Base-by-base conservation (phyloP, 1,284 basidiomycete genomes). In the Hemileia vastatrix region DNA sequence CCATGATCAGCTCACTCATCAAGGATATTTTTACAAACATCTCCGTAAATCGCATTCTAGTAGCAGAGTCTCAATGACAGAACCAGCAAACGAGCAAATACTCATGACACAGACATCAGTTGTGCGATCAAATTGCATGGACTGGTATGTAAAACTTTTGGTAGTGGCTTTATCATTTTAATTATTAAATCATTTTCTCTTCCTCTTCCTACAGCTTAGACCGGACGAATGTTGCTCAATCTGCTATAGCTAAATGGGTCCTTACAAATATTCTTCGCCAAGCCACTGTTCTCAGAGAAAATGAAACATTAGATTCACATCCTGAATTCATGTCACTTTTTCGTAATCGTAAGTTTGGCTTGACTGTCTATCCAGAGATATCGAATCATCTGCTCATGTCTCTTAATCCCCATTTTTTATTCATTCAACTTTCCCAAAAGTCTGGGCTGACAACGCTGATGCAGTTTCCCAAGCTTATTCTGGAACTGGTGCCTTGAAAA, bases 371-470 rank as follows among this genome's bases (percentile, higher is more conserved):
- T 21, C 48, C 5, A 49, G 15, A 40, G 40, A 6, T 19, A 44
- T 43, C 59, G 54, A 31, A 50, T 36, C 19, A 23, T 24, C n/a
- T 44, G 21, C 57, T 53, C 21, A 19, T 19, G 13, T 67, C 44
- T 19, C 40, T 27, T 49, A 21, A 49, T 54, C 23, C 24, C 2
- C 13, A 50, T 50, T 15, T 24, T 6, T 62, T 55, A 45, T n/a
- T 1, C 0, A 23, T 24, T 19, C 13, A 51, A 65, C 64, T n/a
- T 66, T 2, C 65, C n/a, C n/a, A n/a, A n/a, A n/a, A 93, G 92
- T 97, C 76, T 99, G 95, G 95, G 88, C 95, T 19, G 90, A 98
- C 74, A 94, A 98, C 74, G 95, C 91, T 18, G 91, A 99, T 77
- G 80, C 82, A 55, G 88, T 99, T 67, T 87, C 91, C 1, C 85